Conservation (phyloP, 768 basidiomycete genomes). For the Amanita phalloides region DNA sequence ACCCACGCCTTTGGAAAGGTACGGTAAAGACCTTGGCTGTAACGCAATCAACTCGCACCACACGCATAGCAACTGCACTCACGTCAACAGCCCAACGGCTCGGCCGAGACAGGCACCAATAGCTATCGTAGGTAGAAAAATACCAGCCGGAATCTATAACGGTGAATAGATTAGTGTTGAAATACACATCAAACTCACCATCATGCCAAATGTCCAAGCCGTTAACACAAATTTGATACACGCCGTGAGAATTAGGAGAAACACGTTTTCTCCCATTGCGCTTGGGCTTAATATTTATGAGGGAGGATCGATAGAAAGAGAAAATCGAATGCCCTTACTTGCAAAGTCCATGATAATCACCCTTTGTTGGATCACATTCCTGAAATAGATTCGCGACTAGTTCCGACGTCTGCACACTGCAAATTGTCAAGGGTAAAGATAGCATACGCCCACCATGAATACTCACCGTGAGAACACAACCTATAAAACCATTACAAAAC, state of each 20-base stretch:
- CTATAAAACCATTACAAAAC: conserved; percentile 18
- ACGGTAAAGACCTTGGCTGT: conserved; percentile 55
- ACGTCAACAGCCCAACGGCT: conserved; percentile 61
- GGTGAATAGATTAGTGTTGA: background rate
- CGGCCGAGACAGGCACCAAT: conserved; percentile 68
- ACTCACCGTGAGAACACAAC: conserved; percentile 54
- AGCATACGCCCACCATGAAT: background rate
- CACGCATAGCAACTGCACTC: conserved; percentile 11
- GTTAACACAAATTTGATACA: conserved; percentile 51
- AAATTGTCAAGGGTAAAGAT: background rate
- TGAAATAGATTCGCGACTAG: conserved; percentile 77
- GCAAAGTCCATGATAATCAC: conserved; percentile 71
- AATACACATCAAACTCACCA: conserved; percentile 27
- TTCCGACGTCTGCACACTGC: conserved; percentile 65
- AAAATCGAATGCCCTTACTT: conserved; percentile 35
- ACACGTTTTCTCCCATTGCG: conserved; percentile 58
- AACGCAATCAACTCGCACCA: background rate
- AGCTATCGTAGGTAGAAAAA: conserved; percentile 67
- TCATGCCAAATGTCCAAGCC: conserved; percentile 75
- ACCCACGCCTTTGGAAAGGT: conserved; percentile 61
- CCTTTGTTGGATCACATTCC: conserved; percentile 63
- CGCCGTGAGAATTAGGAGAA: conserved; percentile 54
- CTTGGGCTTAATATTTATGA: conserved; percentile 33
- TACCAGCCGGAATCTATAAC: conserved; percentile 61
- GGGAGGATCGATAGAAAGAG: background rate